Evolutionary conservation across 306 rosid genomes (phyloP).

Genomic region (Styphnolobium japonicum): DNA sequence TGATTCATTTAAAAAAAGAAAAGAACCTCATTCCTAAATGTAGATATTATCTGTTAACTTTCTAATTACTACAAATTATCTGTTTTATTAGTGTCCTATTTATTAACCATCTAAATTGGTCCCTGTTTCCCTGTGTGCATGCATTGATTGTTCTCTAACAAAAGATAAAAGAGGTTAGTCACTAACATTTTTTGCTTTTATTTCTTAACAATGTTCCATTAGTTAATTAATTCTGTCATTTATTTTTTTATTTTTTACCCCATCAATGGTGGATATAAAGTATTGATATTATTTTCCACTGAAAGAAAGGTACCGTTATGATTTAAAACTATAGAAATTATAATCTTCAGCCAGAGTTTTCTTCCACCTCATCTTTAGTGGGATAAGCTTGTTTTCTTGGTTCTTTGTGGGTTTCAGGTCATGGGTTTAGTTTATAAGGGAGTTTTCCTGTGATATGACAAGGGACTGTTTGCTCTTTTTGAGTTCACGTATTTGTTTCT

Average conservation of each 20-base stretch:
- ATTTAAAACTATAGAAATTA: background rate
- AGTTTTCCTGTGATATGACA: background rate
- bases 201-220: background rate
- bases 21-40: background rate
- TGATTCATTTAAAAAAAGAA: background rate
- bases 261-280: background rate
- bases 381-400: background rate
- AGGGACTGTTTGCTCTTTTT: background rate
- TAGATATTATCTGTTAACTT: background rate
- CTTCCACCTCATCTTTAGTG: background rate
- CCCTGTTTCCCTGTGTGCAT: background rate
- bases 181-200: background rate
- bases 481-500: background rate
- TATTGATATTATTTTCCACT: background rate
- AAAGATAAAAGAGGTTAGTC: background rate
- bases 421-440: background rate
- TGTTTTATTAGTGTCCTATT: background rate
- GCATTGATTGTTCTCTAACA: background rate
- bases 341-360: too few species aligned
- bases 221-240: background rate
- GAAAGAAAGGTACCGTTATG: background rate
- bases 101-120: background rate
- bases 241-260: background rate
- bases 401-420: background rate
- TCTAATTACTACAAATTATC: background rate